Percentiles rank a stretch among this genome's conserved stretches.
Conservation (phyloP, 192 early-diverging fungal species). For the Radiomyces spectabilis region DNA sequence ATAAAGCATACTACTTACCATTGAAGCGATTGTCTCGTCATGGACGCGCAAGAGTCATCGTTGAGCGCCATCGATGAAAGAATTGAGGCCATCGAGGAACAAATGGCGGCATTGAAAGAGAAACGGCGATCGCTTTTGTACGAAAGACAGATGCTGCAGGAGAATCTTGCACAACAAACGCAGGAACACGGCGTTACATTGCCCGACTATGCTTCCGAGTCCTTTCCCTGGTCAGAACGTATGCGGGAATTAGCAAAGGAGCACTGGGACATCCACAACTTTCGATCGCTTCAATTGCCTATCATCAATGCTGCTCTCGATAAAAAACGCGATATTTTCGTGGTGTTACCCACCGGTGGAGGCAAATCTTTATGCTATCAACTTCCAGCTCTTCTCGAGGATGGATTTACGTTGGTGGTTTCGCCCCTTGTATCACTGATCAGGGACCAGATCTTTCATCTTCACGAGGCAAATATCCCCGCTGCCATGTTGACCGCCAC, state of each 20-base stretch:
- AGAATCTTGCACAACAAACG: too few relatives aligned
- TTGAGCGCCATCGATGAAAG: not conserved
- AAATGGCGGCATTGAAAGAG: not conserved
- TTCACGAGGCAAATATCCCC: constrained; percentile 41
- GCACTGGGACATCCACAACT: constrained; percentile 44
- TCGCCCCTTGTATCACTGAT: constrained; percentile 92
- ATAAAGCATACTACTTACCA: too few relatives aligned
- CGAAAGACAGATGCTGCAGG: not conserved
- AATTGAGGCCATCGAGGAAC: not conserved
- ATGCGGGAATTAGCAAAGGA: constrained; percentile 26
- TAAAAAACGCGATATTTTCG: constrained; percentile 74
- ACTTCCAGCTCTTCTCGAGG: constrained; percentile 75
- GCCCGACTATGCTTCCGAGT: constrained; percentile 29
- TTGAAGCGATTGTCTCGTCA: too few relatives aligned
- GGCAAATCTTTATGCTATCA: constrained; percentile 96
- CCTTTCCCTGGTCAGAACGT: constrained; percentile 46
- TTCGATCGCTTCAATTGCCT: constrained; percentile 79
- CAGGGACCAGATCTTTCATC: constrained; percentile 79
- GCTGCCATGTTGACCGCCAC: constrained; percentile 39
- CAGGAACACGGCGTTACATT: not conserved
- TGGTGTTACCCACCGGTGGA: constrained; percentile 94
- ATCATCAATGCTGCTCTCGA: constrained; percentile 80
- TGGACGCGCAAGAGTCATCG: too few relatives aligned
- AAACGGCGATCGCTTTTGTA: not conserved
- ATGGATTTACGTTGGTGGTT: constrained; percentile 80